A percentile compares a stretch with the other conserved stretches of the same genome.
Evolutionary conservation across 225 moss, liverwort and hornwort species (phyloP).

Genomic region (Rhytidiadelphus loreus): DNA sequence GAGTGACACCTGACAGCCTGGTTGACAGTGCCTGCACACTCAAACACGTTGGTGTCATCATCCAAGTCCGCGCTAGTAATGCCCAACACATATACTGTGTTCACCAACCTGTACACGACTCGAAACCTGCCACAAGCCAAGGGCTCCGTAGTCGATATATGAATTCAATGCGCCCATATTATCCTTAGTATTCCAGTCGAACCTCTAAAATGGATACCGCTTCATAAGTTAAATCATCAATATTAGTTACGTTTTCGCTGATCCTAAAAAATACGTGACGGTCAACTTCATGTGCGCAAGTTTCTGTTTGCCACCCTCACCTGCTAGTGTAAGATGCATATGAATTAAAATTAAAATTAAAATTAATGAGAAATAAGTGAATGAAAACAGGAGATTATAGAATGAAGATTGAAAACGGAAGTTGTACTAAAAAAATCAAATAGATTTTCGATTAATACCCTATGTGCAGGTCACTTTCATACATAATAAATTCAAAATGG

Average conservation of each 20-base stretch:
- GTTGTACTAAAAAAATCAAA: background rate
- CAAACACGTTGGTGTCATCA: slow-evolving; percentile 94
- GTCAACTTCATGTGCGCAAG: background rate
- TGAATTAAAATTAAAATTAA: background rate
- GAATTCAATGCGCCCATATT: background rate
- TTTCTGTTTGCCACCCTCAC: background rate
- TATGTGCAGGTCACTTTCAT: background rate
- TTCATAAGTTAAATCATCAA: background rate
- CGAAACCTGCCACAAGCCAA: slow-evolving; percentile 62
- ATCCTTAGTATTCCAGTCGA: background rate
- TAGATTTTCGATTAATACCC: background rate
- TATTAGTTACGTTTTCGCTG: background rate
- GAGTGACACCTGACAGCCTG: slow-evolving; percentile 84
- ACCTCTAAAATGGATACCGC: background rate
- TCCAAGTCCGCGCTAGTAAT: slow-evolving; percentile 97
- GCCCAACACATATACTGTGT: slow-evolving; percentile 87
- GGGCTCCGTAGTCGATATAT: background rate
- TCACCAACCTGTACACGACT: slow-evolving; percentile 93
- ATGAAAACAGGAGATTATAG: background rate
- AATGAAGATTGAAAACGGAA: background rate
- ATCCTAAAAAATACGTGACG: background rate
- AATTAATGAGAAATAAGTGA: background rate
- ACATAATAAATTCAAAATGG: background rate
- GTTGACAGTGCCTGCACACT: slow-evolving; percentile 98
- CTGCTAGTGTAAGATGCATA: background rate